Percentiles rank a stretch among this genome's conserved stretches.
Conservation (phyloP, 2,329 filamentous ascomycete species). For the Hypoxylon sp. region DNA sequence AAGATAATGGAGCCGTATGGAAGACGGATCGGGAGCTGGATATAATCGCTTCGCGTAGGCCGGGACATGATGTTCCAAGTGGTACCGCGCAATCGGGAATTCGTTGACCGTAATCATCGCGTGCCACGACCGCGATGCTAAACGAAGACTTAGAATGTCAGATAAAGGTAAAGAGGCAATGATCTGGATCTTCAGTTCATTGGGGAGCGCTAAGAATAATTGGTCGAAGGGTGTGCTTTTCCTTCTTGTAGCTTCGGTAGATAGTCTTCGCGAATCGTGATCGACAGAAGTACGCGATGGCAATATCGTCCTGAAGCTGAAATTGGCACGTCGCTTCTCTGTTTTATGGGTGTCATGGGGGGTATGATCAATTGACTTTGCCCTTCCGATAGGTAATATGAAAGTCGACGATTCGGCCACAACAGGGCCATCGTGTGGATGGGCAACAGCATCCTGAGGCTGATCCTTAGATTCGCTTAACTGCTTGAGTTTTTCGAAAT, state of each 20-base stretch:
- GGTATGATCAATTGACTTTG: constrained; percentile 55
- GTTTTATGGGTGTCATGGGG: constrained; percentile 54
- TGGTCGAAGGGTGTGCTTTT: constrained; percentile 66
- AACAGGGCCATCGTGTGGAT: constrained; percentile 50
- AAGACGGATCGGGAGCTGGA: constrained; percentile 63
- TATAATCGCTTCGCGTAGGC: constrained; percentile 73
- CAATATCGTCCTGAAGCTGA: constrained; percentile 54
- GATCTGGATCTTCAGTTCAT: constrained; percentile 75
- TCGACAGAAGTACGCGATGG: constrained; percentile 53
- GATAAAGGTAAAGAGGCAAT: constrained; percentile 72
- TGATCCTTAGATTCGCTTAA: constrained; percentile 65
- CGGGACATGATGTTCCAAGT: constrained; percentile 72
- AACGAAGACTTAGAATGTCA: constrained; percentile 71
- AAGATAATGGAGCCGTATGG: constrained; percentile 72
- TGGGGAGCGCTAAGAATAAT: constrained; percentile 71
- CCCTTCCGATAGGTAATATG: constrained; percentile 62
- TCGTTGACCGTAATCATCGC: constrained; percentile 73
- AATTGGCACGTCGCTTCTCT: constrained; percentile 53
- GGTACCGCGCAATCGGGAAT: constrained; percentile 72
- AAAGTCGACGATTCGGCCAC: constrained; percentile 60
- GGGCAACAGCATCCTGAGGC: constrained; percentile 54
- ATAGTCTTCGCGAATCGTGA: constrained; percentile 51
- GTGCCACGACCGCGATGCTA: constrained; percentile 72
- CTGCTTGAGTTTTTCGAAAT: constrained; percentile 73
- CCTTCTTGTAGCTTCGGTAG: constrained; percentile 48